Conservation (phyloP, 2,329 filamentous ascomycete genomes). For the Talaromyces albobiverticillius region DNA sequence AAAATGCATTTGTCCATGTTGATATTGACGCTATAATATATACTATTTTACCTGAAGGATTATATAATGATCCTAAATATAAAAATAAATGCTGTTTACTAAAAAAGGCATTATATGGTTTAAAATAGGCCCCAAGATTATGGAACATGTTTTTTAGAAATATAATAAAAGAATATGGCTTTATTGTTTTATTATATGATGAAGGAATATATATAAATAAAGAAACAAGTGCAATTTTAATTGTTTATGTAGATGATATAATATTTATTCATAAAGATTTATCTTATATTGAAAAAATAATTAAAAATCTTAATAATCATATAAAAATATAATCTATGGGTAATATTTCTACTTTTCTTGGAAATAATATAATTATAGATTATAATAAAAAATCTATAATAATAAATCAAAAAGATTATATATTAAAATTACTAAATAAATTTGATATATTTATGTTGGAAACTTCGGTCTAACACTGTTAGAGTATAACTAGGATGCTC, state of each 20-base stretch:
- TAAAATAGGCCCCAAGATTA: neutral
- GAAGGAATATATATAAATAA: neutral
- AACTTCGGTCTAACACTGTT: too few species aligned
- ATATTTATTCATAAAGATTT: neutral
- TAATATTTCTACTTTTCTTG: too few species aligned
- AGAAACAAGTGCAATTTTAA: neutral
- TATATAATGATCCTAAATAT: neutral
- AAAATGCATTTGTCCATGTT: neutral
- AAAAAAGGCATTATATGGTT: neutral
- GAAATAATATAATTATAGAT: too few species aligned
- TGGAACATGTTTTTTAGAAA: neutral
- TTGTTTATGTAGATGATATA: neutral
- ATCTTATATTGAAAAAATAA: too few species aligned
- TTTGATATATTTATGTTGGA: too few species aligned
- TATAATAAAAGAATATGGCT: neutral
- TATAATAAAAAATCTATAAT: too few species aligned
- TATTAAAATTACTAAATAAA: too few species aligned
- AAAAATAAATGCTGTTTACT: slow-evolving; percentile 1
- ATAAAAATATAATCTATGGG: too few species aligned
- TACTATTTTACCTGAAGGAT: neutral
- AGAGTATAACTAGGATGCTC: too few species aligned
- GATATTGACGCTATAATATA: neutral
- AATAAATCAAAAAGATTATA: too few species aligned
- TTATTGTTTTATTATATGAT: neutral
- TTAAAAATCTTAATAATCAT: too few species aligned